These are phyloP conservation scores for Fusarium nanum DNA, from an alignment of 2,329 filamentous ascomycete species.

Conservation along the genomic window DNA sequence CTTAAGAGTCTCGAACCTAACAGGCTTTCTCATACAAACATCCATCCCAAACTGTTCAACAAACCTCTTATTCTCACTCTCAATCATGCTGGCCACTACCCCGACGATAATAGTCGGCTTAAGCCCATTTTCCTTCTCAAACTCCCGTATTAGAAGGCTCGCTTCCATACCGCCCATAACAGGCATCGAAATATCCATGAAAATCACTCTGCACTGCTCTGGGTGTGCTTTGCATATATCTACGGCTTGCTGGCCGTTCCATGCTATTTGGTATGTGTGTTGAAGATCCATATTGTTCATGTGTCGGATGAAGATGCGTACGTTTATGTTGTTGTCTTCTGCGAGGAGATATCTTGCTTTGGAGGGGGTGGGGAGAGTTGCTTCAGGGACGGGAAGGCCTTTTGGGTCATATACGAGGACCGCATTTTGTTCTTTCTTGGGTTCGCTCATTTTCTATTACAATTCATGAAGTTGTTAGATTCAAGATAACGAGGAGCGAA, in stretches of 20 bases:
- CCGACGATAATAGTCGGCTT: conserved; percentile 7
- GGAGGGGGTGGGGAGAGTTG: rapidly evolving
- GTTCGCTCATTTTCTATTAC: background rate
- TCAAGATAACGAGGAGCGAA: no score
- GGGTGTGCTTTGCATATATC: conserved; percentile 6
- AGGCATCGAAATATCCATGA: conserved; percentile 18
- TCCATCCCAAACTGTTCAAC: conserved; percentile 1
- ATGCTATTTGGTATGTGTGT: background rate
- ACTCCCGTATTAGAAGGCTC: background rate
- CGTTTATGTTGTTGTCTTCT: conserved; percentile 14
- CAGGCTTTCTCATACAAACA: background rate
- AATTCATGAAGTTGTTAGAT: no score
- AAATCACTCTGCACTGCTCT: background rate
- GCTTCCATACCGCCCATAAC: conserved; percentile 12
- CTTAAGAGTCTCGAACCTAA: background rate
- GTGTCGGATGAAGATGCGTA: background rate
- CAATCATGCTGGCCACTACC: background rate
- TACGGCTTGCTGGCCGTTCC: conserved; percentile 13
- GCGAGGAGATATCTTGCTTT: conserved; percentile 1
- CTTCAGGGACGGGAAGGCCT: rapidly evolving
- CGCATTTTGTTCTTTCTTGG: background rate
- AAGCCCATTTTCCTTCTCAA: conserved; percentile 1
- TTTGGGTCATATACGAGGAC: background rate
- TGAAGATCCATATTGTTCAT: background rate
- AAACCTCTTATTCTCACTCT: background rate